These are phyloP conservation scores for Clathrospora elynae DNA, from an alignment of 2,329 filamentous ascomycete species.

Conservation along the genomic window DNA sequence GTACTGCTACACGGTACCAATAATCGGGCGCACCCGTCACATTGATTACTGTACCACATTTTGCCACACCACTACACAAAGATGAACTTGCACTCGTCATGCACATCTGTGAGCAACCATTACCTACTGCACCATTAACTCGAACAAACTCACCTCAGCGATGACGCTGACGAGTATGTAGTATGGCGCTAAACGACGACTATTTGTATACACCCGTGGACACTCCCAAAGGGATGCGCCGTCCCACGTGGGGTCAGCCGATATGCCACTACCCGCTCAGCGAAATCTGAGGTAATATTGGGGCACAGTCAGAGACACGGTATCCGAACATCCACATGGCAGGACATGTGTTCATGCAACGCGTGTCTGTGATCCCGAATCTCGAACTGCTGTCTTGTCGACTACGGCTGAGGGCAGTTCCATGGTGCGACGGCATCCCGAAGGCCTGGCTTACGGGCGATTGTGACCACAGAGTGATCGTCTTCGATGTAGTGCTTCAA, in stretches of 20 bases:
- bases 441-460: background rate
- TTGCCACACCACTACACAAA: no score
- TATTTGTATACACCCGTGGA: no score
- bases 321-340: constrained; percentile 1
- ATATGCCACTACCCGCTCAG: no score
- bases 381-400: background rate
- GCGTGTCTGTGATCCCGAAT: background rate
- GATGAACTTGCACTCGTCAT: no score
- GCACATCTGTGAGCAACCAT: no score
- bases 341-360: constrained; percentile 9
- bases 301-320: constrained; percentile 7
- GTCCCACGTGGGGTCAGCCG: background rate
- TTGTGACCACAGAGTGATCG: background rate
- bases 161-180: background rate
- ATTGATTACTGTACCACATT: background rate
- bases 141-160: constrained; percentile 5
- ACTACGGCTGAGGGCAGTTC: background rate
- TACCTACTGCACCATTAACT: no score
- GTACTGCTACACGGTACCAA: constrained; percentile 3
- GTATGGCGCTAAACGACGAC: background rate
- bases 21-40: constrained; percentile 3
- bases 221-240: background rate
- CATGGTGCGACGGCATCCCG: constrained; percentile 4
- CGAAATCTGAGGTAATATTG: no score
- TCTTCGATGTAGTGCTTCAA: background rate